These are phyloP conservation scores for Picochlorum sp. DNA, from an alignment of 139 green algal genomes.

Conservation along the genomic window DNA sequence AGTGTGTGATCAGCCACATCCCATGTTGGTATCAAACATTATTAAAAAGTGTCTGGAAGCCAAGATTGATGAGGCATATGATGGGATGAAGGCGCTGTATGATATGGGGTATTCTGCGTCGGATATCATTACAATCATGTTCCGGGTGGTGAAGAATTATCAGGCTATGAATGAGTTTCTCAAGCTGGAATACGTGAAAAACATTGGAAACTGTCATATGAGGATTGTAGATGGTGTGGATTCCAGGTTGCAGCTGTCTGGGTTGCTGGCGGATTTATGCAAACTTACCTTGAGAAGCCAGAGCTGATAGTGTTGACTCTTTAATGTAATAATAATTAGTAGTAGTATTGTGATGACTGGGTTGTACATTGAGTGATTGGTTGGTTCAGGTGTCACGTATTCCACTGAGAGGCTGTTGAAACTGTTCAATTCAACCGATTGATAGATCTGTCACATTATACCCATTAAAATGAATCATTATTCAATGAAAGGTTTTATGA, in stretches of 20 bases:
- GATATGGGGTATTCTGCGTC: slow-evolving; percentile 80
- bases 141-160: slow-evolving; percentile 72
- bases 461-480: background rate
- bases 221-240: slow-evolving; percentile 83
- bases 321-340: no score
- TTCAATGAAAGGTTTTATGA: background rate
- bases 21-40: slow-evolving; percentile 67
- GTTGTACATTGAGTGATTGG: no score
- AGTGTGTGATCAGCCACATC: slow-evolving; percentile 97
- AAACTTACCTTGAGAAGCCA: slow-evolving; percentile 27
- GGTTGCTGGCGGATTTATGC: slow-evolving; percentile 86
- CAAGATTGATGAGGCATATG: slow-evolving; percentile 74
- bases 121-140: slow-evolving; percentile 97
- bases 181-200: slow-evolving; percentile 94
- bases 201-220: slow-evolving; percentile 93
- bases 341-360: no score
- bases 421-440: background rate
- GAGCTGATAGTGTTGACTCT: background rate
- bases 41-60: slow-evolving; percentile 57
- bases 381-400: no score
- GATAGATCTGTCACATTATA: background rate
- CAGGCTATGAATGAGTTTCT: slow-evolving; percentile 79
- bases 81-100: slow-evolving; percentile 67
- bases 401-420: no score
- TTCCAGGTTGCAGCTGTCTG: slow-evolving; percentile 84